Percentiles rank a stretch among this genome's conserved stretches.
phyloP scores from a whole-genome alignment of 2,329 filamentous ascomycete genomes.

The Colletotrichum zoysiae region DNA sequence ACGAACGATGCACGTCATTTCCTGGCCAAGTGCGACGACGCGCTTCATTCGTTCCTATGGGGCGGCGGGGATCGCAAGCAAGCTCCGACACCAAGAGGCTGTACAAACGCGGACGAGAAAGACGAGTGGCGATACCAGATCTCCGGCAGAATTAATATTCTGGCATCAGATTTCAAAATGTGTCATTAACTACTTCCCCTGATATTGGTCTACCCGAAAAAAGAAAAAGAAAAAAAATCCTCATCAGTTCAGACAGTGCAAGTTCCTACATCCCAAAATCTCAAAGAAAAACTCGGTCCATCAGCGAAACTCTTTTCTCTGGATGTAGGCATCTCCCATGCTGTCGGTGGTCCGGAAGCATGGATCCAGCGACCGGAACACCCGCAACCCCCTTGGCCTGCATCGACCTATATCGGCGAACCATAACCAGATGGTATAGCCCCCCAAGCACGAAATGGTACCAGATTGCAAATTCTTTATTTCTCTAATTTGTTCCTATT shows the following conservation, averaged over 20 bases:
- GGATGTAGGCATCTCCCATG: too few relatives aligned
- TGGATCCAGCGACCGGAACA: neutral
- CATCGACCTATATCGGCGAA: neutral
- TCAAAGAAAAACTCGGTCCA: neutral
- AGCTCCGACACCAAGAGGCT: neutral
- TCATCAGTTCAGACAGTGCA: too few relatives aligned
- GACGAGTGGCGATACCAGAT: neutral
- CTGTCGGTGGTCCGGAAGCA: too few relatives aligned
- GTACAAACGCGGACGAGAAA: neutral
- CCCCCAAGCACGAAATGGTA: neutral
- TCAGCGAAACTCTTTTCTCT: neutral
- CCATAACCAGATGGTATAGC: neutral
- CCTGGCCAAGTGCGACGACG: too few relatives aligned
- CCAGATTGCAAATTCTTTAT: neutral
- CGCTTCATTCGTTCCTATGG: neutral
- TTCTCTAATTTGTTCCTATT: too few relatives aligned
- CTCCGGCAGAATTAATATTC: too few relatives aligned
- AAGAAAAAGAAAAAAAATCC: too few relatives aligned
- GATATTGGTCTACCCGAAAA: too few relatives aligned
- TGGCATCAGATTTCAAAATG: too few relatives aligned
- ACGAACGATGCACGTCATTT: too few relatives aligned
- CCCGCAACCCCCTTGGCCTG: conserved; percentile 4
- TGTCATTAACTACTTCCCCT: too few relatives aligned
- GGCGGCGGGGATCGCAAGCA: neutral
- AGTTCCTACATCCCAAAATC: too few relatives aligned